A percentile compares a stretch with the other conserved stretches of the same genome.
Conservation (phyloP, 169 alveolate genomes). For the Eimeria acervulina region DNA sequence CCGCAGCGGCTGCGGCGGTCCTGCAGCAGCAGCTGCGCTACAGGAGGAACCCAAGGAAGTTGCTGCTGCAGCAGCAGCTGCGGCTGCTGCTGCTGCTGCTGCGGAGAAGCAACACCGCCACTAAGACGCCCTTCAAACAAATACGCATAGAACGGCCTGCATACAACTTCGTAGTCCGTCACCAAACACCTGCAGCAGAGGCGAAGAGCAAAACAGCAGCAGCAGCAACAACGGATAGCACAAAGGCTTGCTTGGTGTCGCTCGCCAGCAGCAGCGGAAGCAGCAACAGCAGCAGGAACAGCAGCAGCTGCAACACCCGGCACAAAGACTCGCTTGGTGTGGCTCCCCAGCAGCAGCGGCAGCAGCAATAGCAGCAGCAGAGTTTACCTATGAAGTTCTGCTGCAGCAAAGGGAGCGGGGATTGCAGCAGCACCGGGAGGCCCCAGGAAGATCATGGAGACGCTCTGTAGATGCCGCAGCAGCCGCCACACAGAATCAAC, state of each 20-base stretch:
- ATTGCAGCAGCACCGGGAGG: conserved; percentile 2
- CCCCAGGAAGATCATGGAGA: conserved; percentile 2
- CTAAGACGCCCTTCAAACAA: background rate
- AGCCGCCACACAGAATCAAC: conserved; percentile 53
- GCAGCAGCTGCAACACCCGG: background rate
- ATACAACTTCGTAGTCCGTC: conserved; percentile 36
- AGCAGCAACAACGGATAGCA: background rate
- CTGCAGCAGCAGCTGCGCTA: conserved; percentile 33
- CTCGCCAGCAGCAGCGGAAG: background rate
- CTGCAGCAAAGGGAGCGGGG: conserved; percentile 58
- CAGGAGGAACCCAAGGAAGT: conserved; percentile 44
- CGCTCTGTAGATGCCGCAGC: conserved; percentile 41
- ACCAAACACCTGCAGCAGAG: conserved; percentile 58
- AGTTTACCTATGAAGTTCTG: conserved; percentile 34
- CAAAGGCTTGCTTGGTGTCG: background rate
- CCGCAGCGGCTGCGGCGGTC: conserved; percentile 36
- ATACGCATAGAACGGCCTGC: conserved; percentile 28
- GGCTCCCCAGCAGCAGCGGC: background rate
- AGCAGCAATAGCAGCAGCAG: conserved; percentile 23
- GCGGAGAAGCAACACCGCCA: background rate
- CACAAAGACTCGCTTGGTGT: background rate
- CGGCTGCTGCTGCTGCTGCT: conserved; percentile 19
- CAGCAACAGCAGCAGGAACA: background rate
- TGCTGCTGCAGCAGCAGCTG: conserved; percentile 29
- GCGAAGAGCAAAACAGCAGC: background rate